phyloP scores from a whole-genome alignment of 176 grass and related monocot species.

The Cenchrus americanus region DNA sequence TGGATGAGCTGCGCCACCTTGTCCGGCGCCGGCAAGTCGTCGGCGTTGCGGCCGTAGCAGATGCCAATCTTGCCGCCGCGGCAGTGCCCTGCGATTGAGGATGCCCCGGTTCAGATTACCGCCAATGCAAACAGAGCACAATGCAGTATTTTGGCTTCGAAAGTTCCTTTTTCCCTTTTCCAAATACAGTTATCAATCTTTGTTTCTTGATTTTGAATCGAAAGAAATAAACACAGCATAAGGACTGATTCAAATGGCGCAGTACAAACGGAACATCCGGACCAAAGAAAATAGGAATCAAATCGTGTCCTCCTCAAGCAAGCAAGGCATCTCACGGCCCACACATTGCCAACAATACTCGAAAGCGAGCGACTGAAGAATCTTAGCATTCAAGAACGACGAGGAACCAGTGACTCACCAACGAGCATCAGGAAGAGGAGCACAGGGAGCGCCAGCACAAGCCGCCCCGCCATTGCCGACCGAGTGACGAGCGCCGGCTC shows the following conservation, averaged over 20 bases:
- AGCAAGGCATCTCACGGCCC: constrained; percentile 44
- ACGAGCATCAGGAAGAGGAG: constrained; percentile 48
- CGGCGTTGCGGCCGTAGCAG: constrained; percentile 93
- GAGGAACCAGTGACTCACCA: constrained; percentile 35
- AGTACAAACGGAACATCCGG: not conserved
- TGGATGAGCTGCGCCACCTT: constrained; percentile 78
- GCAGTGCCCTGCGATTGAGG: constrained; percentile 49
- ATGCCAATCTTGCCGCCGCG: constrained; percentile 76
- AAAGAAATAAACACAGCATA: not conserved
- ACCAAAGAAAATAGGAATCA: constrained; percentile 21
- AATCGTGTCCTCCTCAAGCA: constrained; percentile 10
- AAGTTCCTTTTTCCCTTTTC: not conserved
- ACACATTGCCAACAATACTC: not conserved
- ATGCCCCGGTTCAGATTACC: not conserved
- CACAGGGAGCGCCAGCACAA: not conserved
- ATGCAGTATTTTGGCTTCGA: not conserved
- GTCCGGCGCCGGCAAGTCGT: constrained; percentile 89
- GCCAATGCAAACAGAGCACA: not conserved
- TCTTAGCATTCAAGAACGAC: not conserved
- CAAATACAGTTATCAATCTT: not conserved
- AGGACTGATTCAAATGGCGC: not conserved
- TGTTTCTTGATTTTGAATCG: not conserved
- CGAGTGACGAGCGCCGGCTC: not conserved
- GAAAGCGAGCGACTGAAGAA: not conserved
- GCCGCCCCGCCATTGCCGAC: constrained; percentile 46